Percentiles rank a stretch among this genome's conserved stretches.
These are phyloP conservation scores for Trichoderma virens DNA, from an alignment of 495 filamentous ascomycete species.

Conservation along the genomic window DNA sequence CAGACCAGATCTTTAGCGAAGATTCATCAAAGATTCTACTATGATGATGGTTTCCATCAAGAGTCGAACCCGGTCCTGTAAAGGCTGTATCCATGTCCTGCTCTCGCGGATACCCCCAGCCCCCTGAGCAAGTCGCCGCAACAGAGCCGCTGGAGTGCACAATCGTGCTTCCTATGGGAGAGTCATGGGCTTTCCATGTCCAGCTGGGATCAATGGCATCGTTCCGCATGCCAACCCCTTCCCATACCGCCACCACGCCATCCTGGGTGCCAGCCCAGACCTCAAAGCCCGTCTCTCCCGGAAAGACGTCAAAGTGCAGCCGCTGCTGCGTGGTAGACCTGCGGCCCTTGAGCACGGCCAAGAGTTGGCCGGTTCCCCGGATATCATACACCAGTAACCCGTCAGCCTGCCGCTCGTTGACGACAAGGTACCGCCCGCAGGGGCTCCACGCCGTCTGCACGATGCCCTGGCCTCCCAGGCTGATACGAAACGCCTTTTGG, in stretches of 20 bases:
- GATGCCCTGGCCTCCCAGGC: slow-evolving; percentile 58
- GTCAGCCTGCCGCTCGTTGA: slow-evolving; percentile 73
- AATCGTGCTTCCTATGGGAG: slow-evolving; percentile 51
- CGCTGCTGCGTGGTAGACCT: slow-evolving; percentile 68
- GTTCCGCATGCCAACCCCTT: slow-evolving; percentile 46
- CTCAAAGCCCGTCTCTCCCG: slow-evolving; percentile 50
- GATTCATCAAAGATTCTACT: slow-evolving; percentile 8
- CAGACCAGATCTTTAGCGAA: neutral
- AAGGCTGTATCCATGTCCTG: neutral
- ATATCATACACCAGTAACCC: slow-evolving; percentile 79
- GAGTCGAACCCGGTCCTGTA: neutral
- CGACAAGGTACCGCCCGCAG: slow-evolving; percentile 79
- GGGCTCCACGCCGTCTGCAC: slow-evolving; percentile 72
- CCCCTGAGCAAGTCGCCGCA: slow-evolving; percentile 66
- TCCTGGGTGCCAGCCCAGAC: slow-evolving; percentile 81
- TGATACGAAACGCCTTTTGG: slow-evolving; percentile 12
- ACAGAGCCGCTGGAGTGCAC: slow-evolving; percentile 63
- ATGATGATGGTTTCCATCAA: neutral
- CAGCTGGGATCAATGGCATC: slow-evolving; percentile 46
- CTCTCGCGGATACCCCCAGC: slow-evolving; percentile 6
- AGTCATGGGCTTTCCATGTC: slow-evolving; percentile 52
- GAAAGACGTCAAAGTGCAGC: slow-evolving; percentile 63
- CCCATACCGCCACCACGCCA: slow-evolving; percentile 72
- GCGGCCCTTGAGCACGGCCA: slow-evolving; percentile 66
- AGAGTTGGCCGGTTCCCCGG: slow-evolving; percentile 56